Percentiles rank a stretch among this genome's conserved stretches.
phyloP scores from a whole-genome alignment of 2,329 filamentous ascomycete genomes.

The Coleophoma cylindrospora region DNA sequence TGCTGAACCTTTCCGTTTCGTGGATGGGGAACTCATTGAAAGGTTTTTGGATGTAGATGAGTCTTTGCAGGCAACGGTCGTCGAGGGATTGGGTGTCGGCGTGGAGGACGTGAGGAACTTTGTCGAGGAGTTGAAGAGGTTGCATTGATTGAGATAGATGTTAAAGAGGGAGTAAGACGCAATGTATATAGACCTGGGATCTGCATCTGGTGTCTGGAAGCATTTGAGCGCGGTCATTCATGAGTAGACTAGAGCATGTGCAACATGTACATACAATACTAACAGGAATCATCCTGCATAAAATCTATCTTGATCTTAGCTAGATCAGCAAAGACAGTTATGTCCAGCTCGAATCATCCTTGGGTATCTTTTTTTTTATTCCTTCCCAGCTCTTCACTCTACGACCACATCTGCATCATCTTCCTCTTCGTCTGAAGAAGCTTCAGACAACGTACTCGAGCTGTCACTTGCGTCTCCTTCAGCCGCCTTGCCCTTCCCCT shows the following conservation, averaged over 20 bases:
- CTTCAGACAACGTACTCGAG: neutral
- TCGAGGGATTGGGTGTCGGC: slow-evolving; percentile 51
- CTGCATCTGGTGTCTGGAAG: neutral
- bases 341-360: too few species aligned
- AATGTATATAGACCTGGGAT: neutral
- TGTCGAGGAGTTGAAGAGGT: slow-evolving; percentile 56
- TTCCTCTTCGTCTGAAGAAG: neutral
- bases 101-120: slow-evolving; percentile 58
- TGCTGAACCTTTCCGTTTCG: slow-evolving; percentile 76
- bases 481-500: slow-evolving; percentile 6
- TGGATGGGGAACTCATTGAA: slow-evolving; percentile 90
- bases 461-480: slow-evolving; percentile 10
- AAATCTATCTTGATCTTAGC: too few species aligned
- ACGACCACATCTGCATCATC: neutral
- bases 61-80: slow-evolving; percentile 46
- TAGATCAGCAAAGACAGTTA: too few species aligned
- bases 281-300: neutral
- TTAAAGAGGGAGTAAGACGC: neutral
- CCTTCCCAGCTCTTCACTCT: neutral
- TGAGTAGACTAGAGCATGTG: neutral
- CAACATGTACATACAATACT: neutral
- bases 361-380: neutral
- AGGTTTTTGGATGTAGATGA: slow-evolving; percentile 70
- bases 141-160: slow-evolving; percentile 47
- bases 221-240: neutral